Evolutionary conservation across 106 monocot genomes (phyloP), one percentile per base, ranked within the genome.

Genomic region (Dioscorea zingiberensis): DNA sequence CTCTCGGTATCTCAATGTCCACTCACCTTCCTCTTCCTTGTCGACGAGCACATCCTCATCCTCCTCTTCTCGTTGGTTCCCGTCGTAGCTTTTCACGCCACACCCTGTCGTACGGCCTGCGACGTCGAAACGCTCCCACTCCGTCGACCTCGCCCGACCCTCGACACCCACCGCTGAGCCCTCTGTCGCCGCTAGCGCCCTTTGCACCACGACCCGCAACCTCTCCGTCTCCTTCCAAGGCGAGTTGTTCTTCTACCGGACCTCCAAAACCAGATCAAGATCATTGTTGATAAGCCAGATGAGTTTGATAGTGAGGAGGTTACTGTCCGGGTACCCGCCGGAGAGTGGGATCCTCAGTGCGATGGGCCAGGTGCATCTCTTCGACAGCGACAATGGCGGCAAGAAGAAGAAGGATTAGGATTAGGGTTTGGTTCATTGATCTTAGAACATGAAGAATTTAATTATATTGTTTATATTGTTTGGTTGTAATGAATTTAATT

Each of bases 201-300:
- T 79, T 47, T 57, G 72, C 69, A 85, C 69, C 45, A 82, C 75
- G n/a, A 86, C 86, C 1, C 56, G 95, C 26, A 81, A 81, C 60
- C 83, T 91, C 6, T 84, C 91, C 3, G 88, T 91, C 17, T 81
- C 88, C 38, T 88, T 97, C 64, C 95, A 91, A 69, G 91, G 83
- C 13, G 91, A 81, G 27, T 97, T 91, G 32, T 97, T 88, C 85
- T 91, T 88, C 81, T 88, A 88, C 64, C 85, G 83, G 70, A 88
- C 84, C 15, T 81, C 80, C 67, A 83, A 81, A 58, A 73, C 79
- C 55, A 83, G n/a, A n/a, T n/a, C n/a, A n/a, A n/a, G n/a, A n/a
- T n/a, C n/a, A n/a, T n/a, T n/a, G n/a, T n/a, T n/a, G n/a, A n/a
- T n/a, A n/a, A n/a, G n/a, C n/a, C n/a, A n/a, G n/a, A n/a, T n/a